Percentiles rank a stretch among this genome's conserved stretches.
These are phyloP conservation scores for Phytophthora uliginosa DNA, from an alignment of 352 stramenopile species.

Conservation along the genomic window DNA sequence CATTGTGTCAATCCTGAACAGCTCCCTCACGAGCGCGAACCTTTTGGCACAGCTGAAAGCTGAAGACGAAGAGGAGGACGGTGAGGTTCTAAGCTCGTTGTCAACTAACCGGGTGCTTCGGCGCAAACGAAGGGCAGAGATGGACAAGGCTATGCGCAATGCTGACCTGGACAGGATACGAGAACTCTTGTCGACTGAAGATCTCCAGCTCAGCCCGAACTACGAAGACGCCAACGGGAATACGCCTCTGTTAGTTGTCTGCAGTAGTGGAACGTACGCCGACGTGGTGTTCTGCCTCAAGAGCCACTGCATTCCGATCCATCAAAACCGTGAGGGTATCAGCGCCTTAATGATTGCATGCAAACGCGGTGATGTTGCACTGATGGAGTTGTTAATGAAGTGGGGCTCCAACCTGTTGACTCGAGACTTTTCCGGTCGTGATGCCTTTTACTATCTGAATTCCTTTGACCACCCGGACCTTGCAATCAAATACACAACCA, in stretches of 20 bases:
- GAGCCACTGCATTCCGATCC: constrained; percentile 47
- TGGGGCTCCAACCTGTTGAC: constrained; percentile 48
- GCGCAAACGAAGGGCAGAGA: constrained; percentile 25
- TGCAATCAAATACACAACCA: constrained; percentile 40
- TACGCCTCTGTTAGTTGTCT: constrained; percentile 54
- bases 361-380: constrained; percentile 46
- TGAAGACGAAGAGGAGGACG: constrained; percentile 49
- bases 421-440: constrained; percentile 54
- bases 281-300: constrained; percentile 55
- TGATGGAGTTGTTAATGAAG: constrained; percentile 53
- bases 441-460: constrained; percentile 55
- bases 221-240: constrained; percentile 56
- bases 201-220: constrained; percentile 52
- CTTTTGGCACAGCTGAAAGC: constrained; percentile 50
- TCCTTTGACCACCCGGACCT: constrained; percentile 56
- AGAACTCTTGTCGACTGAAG: constrained; percentile 47
- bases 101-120: constrained; percentile 27
- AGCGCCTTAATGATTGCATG: constrained; percentile 59
- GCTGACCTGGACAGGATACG: constrained; percentile 41
- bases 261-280: constrained; percentile 27
- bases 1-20: constrained; percentile 47
- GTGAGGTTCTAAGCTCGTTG: constrained; percentile 15
- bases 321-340: constrained; percentile 58
- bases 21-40: constrained; percentile 21
- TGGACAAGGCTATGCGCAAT: constrained; percentile 51